phyloP scores from a whole-genome alignment of 75 land plant species.

The Cupressus sempervirens region DNA sequence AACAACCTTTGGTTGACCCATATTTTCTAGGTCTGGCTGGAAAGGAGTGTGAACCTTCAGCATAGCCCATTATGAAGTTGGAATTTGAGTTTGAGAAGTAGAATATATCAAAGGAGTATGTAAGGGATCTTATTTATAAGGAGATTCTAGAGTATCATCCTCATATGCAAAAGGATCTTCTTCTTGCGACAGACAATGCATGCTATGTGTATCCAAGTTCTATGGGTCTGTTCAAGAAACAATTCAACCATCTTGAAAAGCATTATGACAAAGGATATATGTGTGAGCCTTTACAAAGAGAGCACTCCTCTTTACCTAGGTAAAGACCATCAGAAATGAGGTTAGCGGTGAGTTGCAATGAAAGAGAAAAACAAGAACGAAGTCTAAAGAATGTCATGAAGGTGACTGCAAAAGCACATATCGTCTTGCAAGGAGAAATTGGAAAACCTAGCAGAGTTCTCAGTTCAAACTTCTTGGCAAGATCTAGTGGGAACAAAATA shows the following conservation, averaged over 20 bases:
- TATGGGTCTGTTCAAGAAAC: conserved; percentile 44
- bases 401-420: background rate
- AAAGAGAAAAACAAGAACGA: background rate
- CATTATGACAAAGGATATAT: conserved; percentile 40
- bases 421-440: background rate
- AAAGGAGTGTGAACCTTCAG: conserved; percentile 31
- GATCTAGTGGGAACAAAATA: background rate
- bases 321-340: conserved; percentile 7
- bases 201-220: conserved; percentile 19
- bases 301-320: conserved; percentile 67
- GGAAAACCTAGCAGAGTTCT: background rate
- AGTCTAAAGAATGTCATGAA: background rate
- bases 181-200: conserved; percentile 34
- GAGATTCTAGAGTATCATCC: conserved; percentile 48
- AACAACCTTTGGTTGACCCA: conserved; percentile 21
- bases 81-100: conserved; percentile 50
- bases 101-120: conserved; percentile 35
- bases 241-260: conserved; percentile 56
- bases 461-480: background rate
- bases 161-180: conserved; percentile 39
- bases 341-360: background rate
- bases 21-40: background rate
- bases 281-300: conserved; percentile 39
- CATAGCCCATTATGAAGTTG: conserved; percentile 41
- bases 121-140: conserved; percentile 37